phyloP scores from a whole-genome alignment of 768 basidiomycete genomes.

The Leccinum uliginosum region DNA sequence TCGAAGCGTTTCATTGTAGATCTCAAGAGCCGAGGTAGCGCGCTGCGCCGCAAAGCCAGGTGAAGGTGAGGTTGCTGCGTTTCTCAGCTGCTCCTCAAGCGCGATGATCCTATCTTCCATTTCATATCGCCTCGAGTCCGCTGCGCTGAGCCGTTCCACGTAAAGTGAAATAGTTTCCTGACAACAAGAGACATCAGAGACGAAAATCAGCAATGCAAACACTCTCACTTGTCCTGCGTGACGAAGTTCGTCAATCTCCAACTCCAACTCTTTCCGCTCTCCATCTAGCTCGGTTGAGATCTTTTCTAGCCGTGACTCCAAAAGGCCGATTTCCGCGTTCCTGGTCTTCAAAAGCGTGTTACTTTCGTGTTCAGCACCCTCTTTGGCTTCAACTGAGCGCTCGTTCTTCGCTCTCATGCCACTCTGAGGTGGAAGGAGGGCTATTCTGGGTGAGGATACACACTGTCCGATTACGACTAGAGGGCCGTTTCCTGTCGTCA shows the following conservation, averaged over 20 bases:
- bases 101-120: conserved; percentile 59
- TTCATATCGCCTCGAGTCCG: conserved; percentile 73
- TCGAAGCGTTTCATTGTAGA: conserved; percentile 89
- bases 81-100: conserved; percentile 50
- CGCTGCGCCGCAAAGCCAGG: conserved; percentile 34
- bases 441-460: conserved; percentile 14
- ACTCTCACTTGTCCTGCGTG: conserved; percentile 77
- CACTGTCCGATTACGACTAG: conserved; percentile 13
- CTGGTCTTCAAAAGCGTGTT: conserved; percentile 50
- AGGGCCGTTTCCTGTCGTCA: conserved; percentile 9
- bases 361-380: conserved; percentile 45
- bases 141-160: conserved; percentile 76
- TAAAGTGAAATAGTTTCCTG: conserved; percentile 95
- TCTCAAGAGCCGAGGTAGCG: conserved; percentile 72
- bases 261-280: conserved; percentile 64
- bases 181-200: conserved; percentile 1
- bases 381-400: conserved; percentile 44
- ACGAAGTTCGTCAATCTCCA: conserved; percentile 79
- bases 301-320: conserved; percentile 46
- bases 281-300: conserved; percentile 44
- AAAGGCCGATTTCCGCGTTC: conserved; percentile 53
- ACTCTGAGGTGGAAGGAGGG: conserved; percentile 23
- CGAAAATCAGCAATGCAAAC: not conserved
- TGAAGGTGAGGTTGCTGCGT: conserved; percentile 29
- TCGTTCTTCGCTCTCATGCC: conserved; percentile 16